A percentile compares a stretch with the other conserved stretches of the same genome.
These are phyloP conservation scores for Mycena galericulata DNA, from an alignment of 768 basidiomycete genomes.

Conservation along the genomic window DNA sequence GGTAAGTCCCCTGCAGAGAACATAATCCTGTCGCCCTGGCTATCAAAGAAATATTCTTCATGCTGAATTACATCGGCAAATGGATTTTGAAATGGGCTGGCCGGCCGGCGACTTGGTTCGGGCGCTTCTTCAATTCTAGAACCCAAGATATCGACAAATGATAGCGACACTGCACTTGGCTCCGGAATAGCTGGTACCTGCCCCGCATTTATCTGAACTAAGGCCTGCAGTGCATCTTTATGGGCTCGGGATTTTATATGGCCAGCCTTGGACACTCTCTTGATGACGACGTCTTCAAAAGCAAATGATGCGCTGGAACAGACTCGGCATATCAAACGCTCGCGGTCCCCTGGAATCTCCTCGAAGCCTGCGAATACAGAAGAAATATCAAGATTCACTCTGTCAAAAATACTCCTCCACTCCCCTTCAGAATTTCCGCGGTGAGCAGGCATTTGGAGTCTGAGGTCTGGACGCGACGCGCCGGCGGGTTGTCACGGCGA, in stretches of 20 bases:
- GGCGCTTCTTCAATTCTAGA: background rate
- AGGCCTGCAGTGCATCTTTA: background rate
- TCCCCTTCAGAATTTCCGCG: background rate
- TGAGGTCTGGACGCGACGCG: background rate
- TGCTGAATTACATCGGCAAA: background rate
- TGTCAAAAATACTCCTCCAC: background rate
- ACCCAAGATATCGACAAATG: conserved; percentile 7
- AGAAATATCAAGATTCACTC: background rate
- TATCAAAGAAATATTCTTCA: background rate
- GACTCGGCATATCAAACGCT: background rate
- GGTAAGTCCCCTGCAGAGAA: conserved; percentile 4
- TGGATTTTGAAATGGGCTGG: background rate
- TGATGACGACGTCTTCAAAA: background rate
- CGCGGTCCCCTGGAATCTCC: background rate
- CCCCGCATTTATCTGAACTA: background rate
- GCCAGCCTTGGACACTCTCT: background rate
- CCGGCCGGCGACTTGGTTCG: conserved; percentile 2
- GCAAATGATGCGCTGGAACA: background rate
- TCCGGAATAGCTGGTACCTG: background rate
- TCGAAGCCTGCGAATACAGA: background rate
- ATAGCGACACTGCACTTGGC: background rate
- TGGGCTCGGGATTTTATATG: background rate
- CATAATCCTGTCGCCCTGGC: background rate
- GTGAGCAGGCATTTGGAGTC: conserved; percentile 12
- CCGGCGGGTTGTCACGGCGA: background rate